Conservation (phyloP, 2,329 filamentous ascomycete genomes). For the Diaporthe citri region DNA sequence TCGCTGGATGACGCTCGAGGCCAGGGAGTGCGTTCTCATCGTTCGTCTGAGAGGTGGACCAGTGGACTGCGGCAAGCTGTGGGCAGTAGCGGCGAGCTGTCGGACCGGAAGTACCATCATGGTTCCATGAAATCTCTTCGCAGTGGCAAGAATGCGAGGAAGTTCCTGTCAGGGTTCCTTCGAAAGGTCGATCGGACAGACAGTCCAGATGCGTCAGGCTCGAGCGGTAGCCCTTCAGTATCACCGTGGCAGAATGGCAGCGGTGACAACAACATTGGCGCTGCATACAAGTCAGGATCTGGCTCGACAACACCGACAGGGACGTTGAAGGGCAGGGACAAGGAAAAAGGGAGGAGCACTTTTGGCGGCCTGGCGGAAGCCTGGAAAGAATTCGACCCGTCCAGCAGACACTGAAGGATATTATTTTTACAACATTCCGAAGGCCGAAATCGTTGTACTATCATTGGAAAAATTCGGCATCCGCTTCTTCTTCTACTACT, state of each 20-base stretch:
- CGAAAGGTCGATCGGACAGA: conserved; percentile 46
- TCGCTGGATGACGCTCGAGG: conserved; percentile 53
- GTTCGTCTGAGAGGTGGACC: conserved; percentile 32
- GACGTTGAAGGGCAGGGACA: conserved; percentile 46
- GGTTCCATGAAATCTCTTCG: conserved; percentile 43
- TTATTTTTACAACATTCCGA: not conserved
- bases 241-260: conserved; percentile 21
- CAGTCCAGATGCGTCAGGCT: conserved; percentile 46
- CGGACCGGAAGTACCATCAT: conserved; percentile 16
- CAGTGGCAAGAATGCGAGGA: conserved; percentile 56
- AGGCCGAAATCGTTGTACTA: not conserved
- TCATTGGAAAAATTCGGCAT: not conserved
- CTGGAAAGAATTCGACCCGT: conserved; percentile 38
- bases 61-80: conserved; percentile 26
- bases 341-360: conserved; percentile 44
- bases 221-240: conserved; percentile 23
- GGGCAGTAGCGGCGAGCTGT: conserved; percentile 4
- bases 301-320: conserved; percentile 36
- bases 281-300: conserved; percentile 9
- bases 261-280: conserved; percentile 12
- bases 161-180: conserved; percentile 58
- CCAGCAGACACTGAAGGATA: conserved; percentile 32
- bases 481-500: conserved; percentile 11
- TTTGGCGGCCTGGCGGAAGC: conserved; percentile 41
- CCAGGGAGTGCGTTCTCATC: conserved; percentile 46